Base-by-base conservation (phyloP, 176 grass and related monocot species). In the Oryza coarctata region DNA sequence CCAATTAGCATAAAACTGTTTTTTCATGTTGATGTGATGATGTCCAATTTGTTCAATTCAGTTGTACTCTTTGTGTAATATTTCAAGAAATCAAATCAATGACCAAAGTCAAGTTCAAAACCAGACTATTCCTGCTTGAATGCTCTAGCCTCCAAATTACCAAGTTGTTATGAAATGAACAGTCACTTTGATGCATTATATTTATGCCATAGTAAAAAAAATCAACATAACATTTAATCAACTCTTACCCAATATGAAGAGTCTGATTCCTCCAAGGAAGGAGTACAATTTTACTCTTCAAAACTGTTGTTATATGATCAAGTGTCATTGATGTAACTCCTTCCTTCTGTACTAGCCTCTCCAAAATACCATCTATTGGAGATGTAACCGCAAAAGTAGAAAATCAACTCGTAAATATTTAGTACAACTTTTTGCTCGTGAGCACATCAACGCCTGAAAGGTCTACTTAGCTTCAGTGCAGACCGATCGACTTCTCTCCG, bases 241-340 rank as follows among this genome's bases (percentile, higher is more conserved):
- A 36, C 3, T 39, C 79, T 85, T 94, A 98, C 92, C 95, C 12
- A 98, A 80, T 34, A 75, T 75, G 38, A 78, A 89, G 80, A 63
- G 69, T 91, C 86, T 25, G 78, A 8, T 80, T 89, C 81, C 28
- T 79, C 82, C 62, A 40, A 67, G 67, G 70, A 84, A 74, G 88
- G 73, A 68, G 68, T 71, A 71, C 92, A 95, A 33, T 78, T 38
- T 63, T 94, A 86, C 63, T 89, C 83, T 31, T 87, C 64, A 95
- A 78, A 41, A 98, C 81, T 81, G 33, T 47, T 87, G 73, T 91
- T 47, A 98, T 74, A n/a, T 93, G 90, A 85, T 91, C 86, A 65
- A 98, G 47, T 32, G 92, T 98, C 95, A 98, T 93, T 38, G 88
- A 87, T 5, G 86, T 76, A 39, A 90, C 84, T 49, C 70, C 92